Conservation (phyloP, 1,284 basidiomycete species). For the Schizophyllum amplum region DNA sequence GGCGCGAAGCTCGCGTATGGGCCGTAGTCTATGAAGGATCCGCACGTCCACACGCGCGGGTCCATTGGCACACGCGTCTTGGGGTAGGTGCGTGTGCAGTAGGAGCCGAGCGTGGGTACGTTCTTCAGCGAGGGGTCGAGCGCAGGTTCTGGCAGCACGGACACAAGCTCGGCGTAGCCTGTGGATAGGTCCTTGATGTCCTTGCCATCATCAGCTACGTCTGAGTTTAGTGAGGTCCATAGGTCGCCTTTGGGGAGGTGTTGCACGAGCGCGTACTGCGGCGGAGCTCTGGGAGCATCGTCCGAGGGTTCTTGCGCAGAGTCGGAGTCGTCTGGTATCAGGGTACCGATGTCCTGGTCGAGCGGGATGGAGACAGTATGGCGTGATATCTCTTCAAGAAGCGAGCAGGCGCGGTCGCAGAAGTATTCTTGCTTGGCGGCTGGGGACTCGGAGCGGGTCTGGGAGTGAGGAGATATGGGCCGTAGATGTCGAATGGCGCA, state of each 20-base stretch:
- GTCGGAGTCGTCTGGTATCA: constrained; percentile 30
- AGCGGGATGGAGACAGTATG: constrained; percentile 30
- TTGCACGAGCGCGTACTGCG: constrained; percentile 65
- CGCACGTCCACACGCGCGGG: constrained; percentile 48
- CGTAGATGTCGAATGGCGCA: constrained; percentile 59
- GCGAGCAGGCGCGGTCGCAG: constrained; percentile 60
- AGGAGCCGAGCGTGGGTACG: constrained; percentile 14
- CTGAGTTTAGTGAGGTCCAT: constrained; percentile 68
- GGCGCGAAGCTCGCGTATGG: constrained; percentile 68
- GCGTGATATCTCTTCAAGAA: constrained; percentile 61
- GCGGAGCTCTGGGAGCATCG: constrained; percentile 20
- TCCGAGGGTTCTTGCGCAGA: constrained; percentile 24
- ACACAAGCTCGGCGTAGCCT: constrained; percentile 66
- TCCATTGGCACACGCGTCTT: constrained; percentile 27
- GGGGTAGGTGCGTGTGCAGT: constrained; percentile 24
- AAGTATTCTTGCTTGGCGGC: constrained; percentile 64
- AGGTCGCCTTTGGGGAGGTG: constrained; percentile 65
- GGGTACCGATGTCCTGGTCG: neutral
- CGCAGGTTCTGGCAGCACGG: constrained; percentile 52
- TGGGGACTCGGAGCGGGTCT: constrained; percentile 49
- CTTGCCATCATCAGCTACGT: constrained; percentile 22
- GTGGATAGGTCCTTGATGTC: constrained; percentile 44
- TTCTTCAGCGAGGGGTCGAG: constrained; percentile 28
- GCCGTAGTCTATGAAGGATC: constrained; percentile 70
- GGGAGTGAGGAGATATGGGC: constrained; percentile 58